Conservation (phyloP, 1,139 yeast genomes). For the Nematodospora anomalae region DNA sequence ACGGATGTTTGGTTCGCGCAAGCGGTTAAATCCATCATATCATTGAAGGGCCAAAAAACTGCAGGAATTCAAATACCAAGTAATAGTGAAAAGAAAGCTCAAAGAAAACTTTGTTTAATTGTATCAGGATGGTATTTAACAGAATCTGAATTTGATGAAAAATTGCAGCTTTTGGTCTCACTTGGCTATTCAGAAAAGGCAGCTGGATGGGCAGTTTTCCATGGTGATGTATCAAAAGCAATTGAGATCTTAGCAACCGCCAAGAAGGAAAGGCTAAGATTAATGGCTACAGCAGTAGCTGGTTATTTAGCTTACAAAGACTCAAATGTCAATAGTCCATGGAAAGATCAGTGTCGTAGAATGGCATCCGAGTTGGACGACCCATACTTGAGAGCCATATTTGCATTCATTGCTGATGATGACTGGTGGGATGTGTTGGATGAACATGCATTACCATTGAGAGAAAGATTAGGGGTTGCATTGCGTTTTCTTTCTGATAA, state of each 20-base stretch:
- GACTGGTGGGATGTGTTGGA: constrained; percentile 97
- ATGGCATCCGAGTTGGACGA: constrained; percentile 85
- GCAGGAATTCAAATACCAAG: constrained; percentile 48
- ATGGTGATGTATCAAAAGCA: constrained; percentile 82
- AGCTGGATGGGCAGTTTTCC: constrained; percentile 97
- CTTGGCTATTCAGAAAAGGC: constrained; percentile 79
- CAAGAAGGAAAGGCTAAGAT: constrained; percentile 59
- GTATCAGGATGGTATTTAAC: constrained; percentile 94
- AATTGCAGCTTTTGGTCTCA: constrained; percentile 55
- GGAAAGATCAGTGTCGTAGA: constrained; percentile 91
- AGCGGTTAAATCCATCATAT: constrained; percentile 45
- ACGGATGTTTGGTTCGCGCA: constrained; percentile 46
- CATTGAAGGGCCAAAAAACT: constrained; percentile 45
- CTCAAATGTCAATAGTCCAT: constrained; percentile 65
- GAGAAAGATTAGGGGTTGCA: constrained; percentile 90
- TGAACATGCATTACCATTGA: constrained; percentile 81
- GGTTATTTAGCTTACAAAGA: constrained; percentile 82
- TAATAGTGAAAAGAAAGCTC: constrained; percentile 54
- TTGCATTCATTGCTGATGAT: constrained; percentile 90
- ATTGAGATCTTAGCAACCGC: constrained; percentile 67
- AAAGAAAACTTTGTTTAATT: constrained; percentile 75
- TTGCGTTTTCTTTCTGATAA: constrained; percentile 78
- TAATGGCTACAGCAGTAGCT: constrained; percentile 93
- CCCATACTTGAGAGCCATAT: constrained; percentile 87
- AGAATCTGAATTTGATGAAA: constrained; percentile 70